Percentiles rank a stretch among this genome's conserved stretches.
Evolutionary conservation across 108 stramenopile genomes (phyloP).

Genomic region (Nitzschia sp.): DNA sequence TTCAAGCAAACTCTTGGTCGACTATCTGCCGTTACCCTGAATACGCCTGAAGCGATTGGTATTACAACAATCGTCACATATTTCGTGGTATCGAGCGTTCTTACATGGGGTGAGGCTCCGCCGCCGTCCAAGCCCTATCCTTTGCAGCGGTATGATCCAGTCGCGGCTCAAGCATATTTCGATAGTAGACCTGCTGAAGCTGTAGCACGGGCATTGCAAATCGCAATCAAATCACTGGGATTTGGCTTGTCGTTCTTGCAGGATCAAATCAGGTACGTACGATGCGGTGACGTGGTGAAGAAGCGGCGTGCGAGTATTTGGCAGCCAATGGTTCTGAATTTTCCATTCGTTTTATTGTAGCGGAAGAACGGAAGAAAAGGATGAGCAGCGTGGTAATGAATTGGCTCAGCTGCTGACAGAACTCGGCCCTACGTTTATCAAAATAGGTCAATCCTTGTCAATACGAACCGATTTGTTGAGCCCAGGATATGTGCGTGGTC

Average conservation of each 20-base stretch:
- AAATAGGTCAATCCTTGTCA: constrained; percentile 93
- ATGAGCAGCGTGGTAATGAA: constrained; percentile 64
- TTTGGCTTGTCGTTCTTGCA: constrained; percentile 37
- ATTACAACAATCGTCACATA: constrained; percentile 7
- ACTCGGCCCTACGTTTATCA: constrained; percentile 87
- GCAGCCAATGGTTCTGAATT: not conserved
- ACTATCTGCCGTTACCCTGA: not conserved
- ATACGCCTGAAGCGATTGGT: constrained; percentile 20
- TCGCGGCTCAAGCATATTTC: constrained; percentile 62
- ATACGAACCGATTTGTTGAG: constrained; percentile 91
- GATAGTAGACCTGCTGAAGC: constrained; percentile 44
- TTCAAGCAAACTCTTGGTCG: not conserved
- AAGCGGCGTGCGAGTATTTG: not conserved
- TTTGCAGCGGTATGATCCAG: constrained; percentile 65
- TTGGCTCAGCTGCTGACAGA: constrained; percentile 62
- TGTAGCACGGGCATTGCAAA: constrained; percentile 40
- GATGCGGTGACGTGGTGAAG: not conserved
- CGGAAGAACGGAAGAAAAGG: constrained; percentile 49
- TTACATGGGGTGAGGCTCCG: constrained; percentile 28
- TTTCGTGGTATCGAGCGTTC: constrained; percentile 5
- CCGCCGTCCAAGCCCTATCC: constrained; percentile 60
- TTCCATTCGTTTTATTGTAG: constrained; percentile 4
- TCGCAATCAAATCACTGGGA: constrained; percentile 44
- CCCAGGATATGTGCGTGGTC: constrained; percentile 80
- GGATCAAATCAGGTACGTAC: constrained; percentile 40